Percentiles rank a stretch among this genome's conserved stretches.
Evolutionary conservation across 1,284 basidiomycete genomes (phyloP).

Genomic region (Ceratobasidium sp.): DNA sequence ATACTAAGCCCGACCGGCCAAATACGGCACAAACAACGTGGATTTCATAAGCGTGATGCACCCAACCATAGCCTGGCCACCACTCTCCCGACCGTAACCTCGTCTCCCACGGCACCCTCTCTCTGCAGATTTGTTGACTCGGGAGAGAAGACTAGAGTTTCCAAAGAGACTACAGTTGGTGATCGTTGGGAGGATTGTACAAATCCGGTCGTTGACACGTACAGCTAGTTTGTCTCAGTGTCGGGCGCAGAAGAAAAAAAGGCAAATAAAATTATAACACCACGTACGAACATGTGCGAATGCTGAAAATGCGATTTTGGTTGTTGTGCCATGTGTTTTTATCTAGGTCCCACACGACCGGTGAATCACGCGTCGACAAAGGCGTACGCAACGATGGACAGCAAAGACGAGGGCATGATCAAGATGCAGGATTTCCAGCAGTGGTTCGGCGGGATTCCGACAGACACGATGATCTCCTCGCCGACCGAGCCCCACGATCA

Average conservation of each 20-base stretch:
- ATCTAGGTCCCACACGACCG: background rate
- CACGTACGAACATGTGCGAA: conserved; percentile 13
- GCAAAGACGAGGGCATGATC: conserved; percentile 31
- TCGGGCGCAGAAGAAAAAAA: conserved; percentile 32
- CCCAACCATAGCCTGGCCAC: conserved; percentile 41
- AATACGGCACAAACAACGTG: too few species aligned
- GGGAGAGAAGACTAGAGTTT: conserved; percentile 3
- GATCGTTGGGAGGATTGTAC: conserved; percentile 14
- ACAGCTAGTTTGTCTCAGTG: conserved; percentile 29
- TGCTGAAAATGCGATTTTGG: conserved; percentile 29
- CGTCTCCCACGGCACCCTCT: conserved; percentile 35
- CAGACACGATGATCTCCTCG: conserved; percentile 23
- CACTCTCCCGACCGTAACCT: conserved; percentile 24
- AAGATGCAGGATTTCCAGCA: conserved; percentile 32
- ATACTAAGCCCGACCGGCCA: too few species aligned
- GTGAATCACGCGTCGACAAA: conserved; percentile 21
- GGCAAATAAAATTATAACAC: conserved; percentile 41
- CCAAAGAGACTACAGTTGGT: conserved; percentile 17
- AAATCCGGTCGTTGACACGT: conserved; percentile 37
- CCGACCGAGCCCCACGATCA: conserved; percentile 35
- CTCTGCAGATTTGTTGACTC: background rate
- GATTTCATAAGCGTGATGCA: conserved; percentile 22
- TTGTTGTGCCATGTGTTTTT: background rate
- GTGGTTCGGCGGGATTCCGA: conserved; percentile 23
- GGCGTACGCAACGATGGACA: conserved; percentile 18